A percentile compares a stretch with the other conserved stretches of the same genome.
Evolutionary conservation across 495 filamentous ascomycete genomes (phyloP).

Genomic region (Aspergillus asperescens): DNA sequence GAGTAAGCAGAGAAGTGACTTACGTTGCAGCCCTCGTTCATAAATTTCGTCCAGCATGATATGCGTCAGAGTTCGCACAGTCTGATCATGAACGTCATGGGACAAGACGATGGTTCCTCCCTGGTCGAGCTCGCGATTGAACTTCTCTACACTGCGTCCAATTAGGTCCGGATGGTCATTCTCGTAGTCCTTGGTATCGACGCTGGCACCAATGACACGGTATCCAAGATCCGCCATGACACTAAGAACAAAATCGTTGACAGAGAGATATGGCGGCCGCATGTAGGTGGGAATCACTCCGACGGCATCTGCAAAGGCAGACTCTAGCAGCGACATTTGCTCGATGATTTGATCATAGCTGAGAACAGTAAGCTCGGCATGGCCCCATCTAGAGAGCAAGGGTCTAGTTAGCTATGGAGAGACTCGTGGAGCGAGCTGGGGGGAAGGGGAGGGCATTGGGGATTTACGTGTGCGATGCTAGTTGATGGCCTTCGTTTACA

Average conservation of each 20-base stretch:
- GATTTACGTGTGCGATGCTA: constrained; percentile 67
- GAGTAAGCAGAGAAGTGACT: constrained; percentile 4
- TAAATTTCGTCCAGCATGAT: constrained; percentile 34
- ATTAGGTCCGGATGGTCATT: constrained; percentile 30
- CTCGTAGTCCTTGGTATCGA: constrained; percentile 45
- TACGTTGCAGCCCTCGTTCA: constrained; percentile 29
- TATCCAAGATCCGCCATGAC: constrained; percentile 39
- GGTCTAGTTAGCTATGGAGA: background rate
- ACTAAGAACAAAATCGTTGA: constrained; percentile 24
- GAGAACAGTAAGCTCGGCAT: constrained; percentile 55
- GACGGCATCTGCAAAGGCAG: constrained; percentile 61
- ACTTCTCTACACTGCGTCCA: constrained; percentile 28
- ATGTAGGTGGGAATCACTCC: constrained; percentile 76
- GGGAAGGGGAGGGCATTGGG: background rate
- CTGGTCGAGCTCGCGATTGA: constrained; percentile 24
- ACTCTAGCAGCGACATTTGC: constrained; percentile 68
- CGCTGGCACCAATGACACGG: constrained; percentile 40
- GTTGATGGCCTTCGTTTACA: constrained; percentile 61
- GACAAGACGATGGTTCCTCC: constrained; percentile 37
- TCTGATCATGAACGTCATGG: constrained; percentile 43
- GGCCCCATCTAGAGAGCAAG: constrained; percentile 42
- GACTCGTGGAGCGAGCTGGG: background rate
- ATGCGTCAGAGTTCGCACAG: constrained; percentile 33
- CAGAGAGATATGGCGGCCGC: constrained; percentile 39
- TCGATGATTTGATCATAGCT: constrained; percentile 47